Evolutionary conservation across 805 yeast genomes (phyloP), one percentile per base, ranked within the genome.

Genomic region (Metschnikowia gelsemii): DNA sequence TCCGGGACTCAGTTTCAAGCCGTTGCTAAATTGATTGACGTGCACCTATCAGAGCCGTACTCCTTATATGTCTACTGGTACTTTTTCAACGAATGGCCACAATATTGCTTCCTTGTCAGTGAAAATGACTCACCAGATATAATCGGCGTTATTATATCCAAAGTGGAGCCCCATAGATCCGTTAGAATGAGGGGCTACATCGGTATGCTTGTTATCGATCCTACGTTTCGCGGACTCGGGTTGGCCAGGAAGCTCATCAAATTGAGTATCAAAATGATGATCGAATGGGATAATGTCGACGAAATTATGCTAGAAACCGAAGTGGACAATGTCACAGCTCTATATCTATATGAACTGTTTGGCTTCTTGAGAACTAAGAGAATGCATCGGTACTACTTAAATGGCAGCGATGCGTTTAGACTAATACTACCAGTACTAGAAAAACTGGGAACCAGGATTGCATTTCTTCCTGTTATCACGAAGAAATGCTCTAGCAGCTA

Each of bases 251-350:
- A 68, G 33, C 71, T 93, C 36, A 89, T 89, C 13, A 69, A 72
- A 34, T 54, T 69, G 42, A 78, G 84, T 4, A 73, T 91, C 4
- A 75, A 76, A 12, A 73, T 73, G 27, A 85, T 93, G 90, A 72
- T 73, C 5, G 54, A 62, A n/a, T 57, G 65, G 36, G 73, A 74
- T 44, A 66, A 76, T 2, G 87, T 90, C 31, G 98, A 93, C 63
- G 99, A 93, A 61, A 79, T 90, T n/a, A 83, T 84, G 69, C 70
- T 93, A 45, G 99, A 93, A 58, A 87, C 99, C 0, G 98, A 93
- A 58, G 93, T 85, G 5, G 80, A 76, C 17, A 93, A 93, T 56
- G 57, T 46, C 8, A 82, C 84, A 0, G 96, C 96, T 1, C 64
- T 87, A 44, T 61, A 64, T 17, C 62, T 87, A 13, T 87, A 87